A percentile compares a stretch with the other conserved stretches of the same genome.
These are phyloP conservation scores for Psilocybe mexicana DNA, from an alignment of 1,284 basidiomycete genomes.

Conservation along the genomic window DNA sequence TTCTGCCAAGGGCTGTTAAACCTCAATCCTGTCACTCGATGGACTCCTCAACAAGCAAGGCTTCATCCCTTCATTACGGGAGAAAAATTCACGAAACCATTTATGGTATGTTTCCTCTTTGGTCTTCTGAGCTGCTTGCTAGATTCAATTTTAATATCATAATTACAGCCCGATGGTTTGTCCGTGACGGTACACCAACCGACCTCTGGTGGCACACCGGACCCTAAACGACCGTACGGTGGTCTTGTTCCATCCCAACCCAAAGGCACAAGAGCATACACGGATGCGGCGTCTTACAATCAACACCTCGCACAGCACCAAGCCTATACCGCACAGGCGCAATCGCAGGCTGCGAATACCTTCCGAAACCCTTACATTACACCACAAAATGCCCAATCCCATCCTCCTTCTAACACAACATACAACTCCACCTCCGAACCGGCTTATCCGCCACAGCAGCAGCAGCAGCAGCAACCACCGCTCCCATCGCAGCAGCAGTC, in stretches of 20 bases:
- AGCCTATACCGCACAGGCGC: slow-evolving; percentile 84
- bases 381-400: slow-evolving; percentile 38
- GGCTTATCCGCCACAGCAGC: slow-evolving; percentile 30
- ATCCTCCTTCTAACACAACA: slow-evolving; percentile 35
- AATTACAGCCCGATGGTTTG: slow-evolving; percentile 50
- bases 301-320: slow-evolving; percentile 95
- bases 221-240: slow-evolving; percentile 92
- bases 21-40: slow-evolving; percentile 92
- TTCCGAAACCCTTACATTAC: slow-evolving; percentile 76
- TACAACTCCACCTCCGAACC: slow-evolving; percentile 31
- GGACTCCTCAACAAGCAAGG: slow-evolving; percentile 96
- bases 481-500: slow-evolving; percentile 27
- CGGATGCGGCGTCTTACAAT: slow-evolving; percentile 93
- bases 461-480: slow-evolving; percentile 26
- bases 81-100: slow-evolving; percentile 90
- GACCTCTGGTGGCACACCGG: slow-evolving; percentile 39
- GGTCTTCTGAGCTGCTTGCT: slow-evolving; percentile 6
- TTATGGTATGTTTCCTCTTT: slow-evolving; percentile 61
- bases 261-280: slow-evolving; percentile 81
- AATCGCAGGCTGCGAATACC: slow-evolving; percentile 66
- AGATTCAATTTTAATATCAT: slow-evolving; percentile 17
- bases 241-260: slow-evolving; percentile 83
- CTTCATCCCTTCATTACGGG: slow-evolving; percentile 98
- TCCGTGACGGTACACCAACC: slow-evolving; percentile 34
- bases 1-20: slow-evolving; percentile 95